A percentile compares a stretch with the other conserved stretches of the same genome.
Conservation (phyloP, 129 eudicot genomes). For the Flaveria bidentis region DNA sequence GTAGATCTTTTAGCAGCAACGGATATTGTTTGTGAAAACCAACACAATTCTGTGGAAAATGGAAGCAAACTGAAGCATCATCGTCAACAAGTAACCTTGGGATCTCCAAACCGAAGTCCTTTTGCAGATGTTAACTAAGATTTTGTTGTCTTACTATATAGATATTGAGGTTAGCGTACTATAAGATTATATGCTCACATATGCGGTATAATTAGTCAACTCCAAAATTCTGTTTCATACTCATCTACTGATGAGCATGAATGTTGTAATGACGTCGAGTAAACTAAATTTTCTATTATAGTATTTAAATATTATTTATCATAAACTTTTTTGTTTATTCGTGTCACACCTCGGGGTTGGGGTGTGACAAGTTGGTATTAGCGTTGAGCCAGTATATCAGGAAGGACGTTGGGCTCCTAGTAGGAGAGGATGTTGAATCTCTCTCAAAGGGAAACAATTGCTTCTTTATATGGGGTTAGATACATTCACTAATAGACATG, state of each 20-base stretch:
- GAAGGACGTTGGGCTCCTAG: too few species aligned
- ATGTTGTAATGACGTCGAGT: constrained; percentile 25
- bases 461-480: too few species aligned
- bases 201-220: constrained; percentile 17
- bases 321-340: background rate
- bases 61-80: constrained; percentile 44
- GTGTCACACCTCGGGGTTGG: too few species aligned
- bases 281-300: background rate
- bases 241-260: constrained; percentile 56
- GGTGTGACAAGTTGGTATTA: too few species aligned
- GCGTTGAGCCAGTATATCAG: too few species aligned
- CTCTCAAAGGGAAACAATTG: too few species aligned
- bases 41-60: constrained; percentile 33
- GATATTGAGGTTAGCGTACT: constrained; percentile 11
- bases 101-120: constrained; percentile 59
- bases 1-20: constrained; percentile 38
- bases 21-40: constrained; percentile 26
- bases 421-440: too few species aligned
- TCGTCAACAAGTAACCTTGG: constrained; percentile 38
- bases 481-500: too few species aligned
- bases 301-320: background rate
- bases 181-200: constrained; percentile 8
- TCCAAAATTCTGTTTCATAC: constrained; percentile 20
- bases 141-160: background rate
- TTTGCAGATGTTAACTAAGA: constrained; percentile 63